Conservation (phyloP, 2,329 filamentous ascomycete species). For the Monilinia fructigena region DNA sequence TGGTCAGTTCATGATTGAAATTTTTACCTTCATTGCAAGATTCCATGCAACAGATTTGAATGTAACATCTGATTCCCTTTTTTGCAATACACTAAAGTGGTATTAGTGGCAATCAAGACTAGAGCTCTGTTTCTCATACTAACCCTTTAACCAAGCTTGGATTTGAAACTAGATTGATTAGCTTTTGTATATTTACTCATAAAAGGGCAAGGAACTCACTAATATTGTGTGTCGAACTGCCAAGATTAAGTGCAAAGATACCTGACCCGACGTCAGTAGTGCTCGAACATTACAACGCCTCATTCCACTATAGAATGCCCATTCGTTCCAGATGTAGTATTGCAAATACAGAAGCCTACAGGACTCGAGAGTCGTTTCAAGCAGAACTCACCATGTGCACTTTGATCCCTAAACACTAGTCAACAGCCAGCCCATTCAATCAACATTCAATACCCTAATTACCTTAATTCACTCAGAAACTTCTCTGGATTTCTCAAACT, state of each 20-base stretch:
- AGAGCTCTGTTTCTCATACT: neutral
- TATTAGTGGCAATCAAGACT: slow-evolving; percentile 19
- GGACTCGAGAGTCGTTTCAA: neutral
- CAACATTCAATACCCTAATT: neutral
- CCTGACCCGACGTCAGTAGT: slow-evolving; percentile 8
- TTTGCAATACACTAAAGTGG: slow-evolving; percentile 30
- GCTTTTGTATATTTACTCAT: neutral
- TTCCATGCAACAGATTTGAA: slow-evolving; percentile 30
- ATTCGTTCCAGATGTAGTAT: neutral
- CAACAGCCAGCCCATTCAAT: neutral
- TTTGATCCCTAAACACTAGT: slow-evolving; percentile 31
- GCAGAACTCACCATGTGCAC: slow-evolving; percentile 30
- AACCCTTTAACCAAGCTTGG: slow-evolving; percentile 32
- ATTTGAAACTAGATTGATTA: slow-evolving; percentile 30
- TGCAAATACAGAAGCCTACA: neutral
- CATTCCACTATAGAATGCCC: neutral
- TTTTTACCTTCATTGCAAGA: slow-evolving; percentile 30
- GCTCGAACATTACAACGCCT: neutral
- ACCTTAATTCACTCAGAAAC: slow-evolving; percentile 34
- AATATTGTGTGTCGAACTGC: slow-evolving; percentile 34
- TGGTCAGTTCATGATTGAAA: neutral
- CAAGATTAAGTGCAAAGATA: slow-evolving; percentile 36
- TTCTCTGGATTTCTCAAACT: slow-evolving; percentile 34
- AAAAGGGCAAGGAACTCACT: slow-evolving; percentile 26
- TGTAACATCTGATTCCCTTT: slow-evolving; percentile 32